phyloP scores from a whole-genome alignment of 176 grass and related monocot species.

The Chloris gayana region DNA sequence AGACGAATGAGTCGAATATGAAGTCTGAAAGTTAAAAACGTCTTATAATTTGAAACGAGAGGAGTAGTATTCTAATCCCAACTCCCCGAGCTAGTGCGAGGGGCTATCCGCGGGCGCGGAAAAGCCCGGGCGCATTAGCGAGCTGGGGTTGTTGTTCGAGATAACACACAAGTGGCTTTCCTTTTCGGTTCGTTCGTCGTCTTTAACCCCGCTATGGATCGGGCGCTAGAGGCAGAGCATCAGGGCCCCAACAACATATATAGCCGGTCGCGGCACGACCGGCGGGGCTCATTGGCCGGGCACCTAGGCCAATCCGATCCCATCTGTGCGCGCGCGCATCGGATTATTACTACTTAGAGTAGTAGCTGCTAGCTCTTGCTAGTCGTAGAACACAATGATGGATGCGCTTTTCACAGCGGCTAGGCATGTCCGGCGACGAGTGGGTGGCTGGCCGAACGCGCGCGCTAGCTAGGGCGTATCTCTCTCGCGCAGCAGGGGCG shows the following conservation, averaged over 20 bases:
- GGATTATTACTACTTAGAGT: too few species aligned
- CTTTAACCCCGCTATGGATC: not conserved
- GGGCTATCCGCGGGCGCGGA: conserved; percentile 7
- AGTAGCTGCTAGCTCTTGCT: not conserved
- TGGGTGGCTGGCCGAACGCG: conserved; percentile 20
- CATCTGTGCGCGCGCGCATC: too few species aligned
- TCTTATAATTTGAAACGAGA: too few species aligned
- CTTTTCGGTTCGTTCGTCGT: conserved; percentile 10
- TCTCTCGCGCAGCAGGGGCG: not conserved
- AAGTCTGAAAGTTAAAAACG: too few species aligned
- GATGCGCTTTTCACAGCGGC: conserved; percentile 3
- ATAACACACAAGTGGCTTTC: conserved; percentile 33
- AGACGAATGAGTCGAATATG: too few species aligned
- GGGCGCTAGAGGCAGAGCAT: not conserved
- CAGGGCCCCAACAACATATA: conserved; percentile 12
- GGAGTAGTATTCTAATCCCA: conserved; percentile 40
- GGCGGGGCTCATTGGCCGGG: conserved; percentile 32
- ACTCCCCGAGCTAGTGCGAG: conserved; percentile 20
- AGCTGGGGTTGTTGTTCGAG: not conserved
- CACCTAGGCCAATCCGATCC: not conserved
- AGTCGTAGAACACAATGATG: not conserved
- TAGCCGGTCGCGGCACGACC: conserved; percentile 10
- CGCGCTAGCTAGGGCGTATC: not conserved
- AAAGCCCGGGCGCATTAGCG: conserved; percentile 14
- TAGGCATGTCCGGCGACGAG: conserved; percentile 27